phyloP scores from a whole-genome alignment of 1,284 basidiomycete genomes.

The Waitea zeae region DNA sequence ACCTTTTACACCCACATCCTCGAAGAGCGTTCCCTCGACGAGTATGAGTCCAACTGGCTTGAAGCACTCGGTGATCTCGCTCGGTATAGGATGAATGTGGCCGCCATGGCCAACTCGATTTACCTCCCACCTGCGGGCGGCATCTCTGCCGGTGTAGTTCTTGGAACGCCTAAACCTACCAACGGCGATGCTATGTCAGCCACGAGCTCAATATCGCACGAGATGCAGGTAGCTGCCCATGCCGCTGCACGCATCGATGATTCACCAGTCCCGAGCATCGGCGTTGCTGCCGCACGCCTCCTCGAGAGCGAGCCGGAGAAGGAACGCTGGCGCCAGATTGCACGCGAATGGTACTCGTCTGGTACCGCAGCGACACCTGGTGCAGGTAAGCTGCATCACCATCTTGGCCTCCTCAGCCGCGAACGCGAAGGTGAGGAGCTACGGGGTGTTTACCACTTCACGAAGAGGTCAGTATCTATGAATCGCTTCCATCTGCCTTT shows the following conservation, averaged over 20 bases:
- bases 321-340: slow-evolving; percentile 82
- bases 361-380: slow-evolving; percentile 83
- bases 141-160: slow-evolving; percentile 11
- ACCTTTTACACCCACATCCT: slow-evolving; percentile 83
- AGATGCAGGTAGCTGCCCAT: neutral
- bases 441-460: slow-evolving; percentile 82
- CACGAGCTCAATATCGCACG: neutral
- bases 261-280: slow-evolving; percentile 64
- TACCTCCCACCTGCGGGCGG: slow-evolving; percentile 17
- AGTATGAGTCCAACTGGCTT: slow-evolving; percentile 77
- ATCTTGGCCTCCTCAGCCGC: slow-evolving; percentile 77
- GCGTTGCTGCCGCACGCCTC: slow-evolving; percentile 69
- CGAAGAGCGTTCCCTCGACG: slow-evolving; percentile 59
- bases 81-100: slow-evolving; percentile 89
- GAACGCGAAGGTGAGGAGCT: slow-evolving; percentile 75
- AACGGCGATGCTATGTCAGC: slow-evolving; percentile 10
- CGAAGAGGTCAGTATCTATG: slow-evolving; percentile 62
- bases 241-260: slow-evolving; percentile 42
- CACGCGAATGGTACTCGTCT: slow-evolving; percentile 84
- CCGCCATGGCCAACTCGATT: slow-evolving; percentile 33
- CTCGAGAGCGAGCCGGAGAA: slow-evolving; percentile 85
- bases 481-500: slow-evolving; percentile 1
- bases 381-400: slow-evolving; percentile 84
- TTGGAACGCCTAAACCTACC: slow-evolving; percentile 9
- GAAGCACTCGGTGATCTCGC: slow-evolving; percentile 95